Base-by-base conservation (phyloP, 768 basidiomycete species). In the Amanita phalloides region DNA sequence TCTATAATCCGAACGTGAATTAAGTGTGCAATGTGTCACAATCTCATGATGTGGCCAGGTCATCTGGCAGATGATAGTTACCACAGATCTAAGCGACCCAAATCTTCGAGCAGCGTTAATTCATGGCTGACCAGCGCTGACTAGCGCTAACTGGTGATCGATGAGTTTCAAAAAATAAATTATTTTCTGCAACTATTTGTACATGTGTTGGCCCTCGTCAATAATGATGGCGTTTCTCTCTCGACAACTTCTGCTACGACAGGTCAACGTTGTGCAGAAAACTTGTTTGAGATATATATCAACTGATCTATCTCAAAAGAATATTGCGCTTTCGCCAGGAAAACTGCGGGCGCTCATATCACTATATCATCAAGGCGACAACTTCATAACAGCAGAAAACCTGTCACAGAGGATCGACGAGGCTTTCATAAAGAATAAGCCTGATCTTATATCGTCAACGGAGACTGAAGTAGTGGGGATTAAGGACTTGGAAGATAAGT, bases 351-450 rank as follows among this genome's bases (percentile, higher is more conserved):
- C 85, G 3, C 80, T 90, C 55, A 75, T 89, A 55, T 74, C 79
- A 8, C 76, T 90, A 49, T 90, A 90, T 69, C 87, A 91, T 70
- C 79, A 87, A 67, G 68, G 82, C 45, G 78, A 78, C 52, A 68
- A 71, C 2, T 88, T 86, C 69, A 75, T 91, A 56, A 86, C 86
- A 9, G 70, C 70, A 20, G 82, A 86, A 56, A 89, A 77, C 59
- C 77, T 91, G 28, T 72, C 76, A 17, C 59, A 72, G 20, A 70
- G 68, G 51, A 89, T 90, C 50, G 83, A 88, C 66, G 64, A 74
- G 13, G 81, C 80, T 1, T 89, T 90, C 58, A 57, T 74, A 47
- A 46, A 25, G 11, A 26, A 36, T 43, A 41, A 35, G 33, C 50
- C 21, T n/a, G 21, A 49, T 25, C 33, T 33, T 0, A 36, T 45